Evolutionary conservation across 495 filamentous ascomycete species (phyloP), one percentile per base, ranked within the genome.

Genomic region (Halenospora varia): DNA sequence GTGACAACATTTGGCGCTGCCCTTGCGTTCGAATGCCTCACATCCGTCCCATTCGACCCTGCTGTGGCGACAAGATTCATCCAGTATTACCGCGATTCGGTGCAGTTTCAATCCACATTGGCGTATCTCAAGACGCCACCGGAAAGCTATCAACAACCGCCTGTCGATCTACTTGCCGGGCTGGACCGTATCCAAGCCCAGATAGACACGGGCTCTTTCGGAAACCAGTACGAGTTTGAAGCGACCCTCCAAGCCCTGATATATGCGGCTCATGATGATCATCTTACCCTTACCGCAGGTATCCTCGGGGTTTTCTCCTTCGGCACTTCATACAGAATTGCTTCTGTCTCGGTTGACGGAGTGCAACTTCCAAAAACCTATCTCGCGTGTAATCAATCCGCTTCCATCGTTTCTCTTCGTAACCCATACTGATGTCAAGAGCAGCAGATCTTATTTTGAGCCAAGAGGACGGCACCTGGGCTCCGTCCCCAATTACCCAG

Each of bases 41-140:
- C 62, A 26, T 80, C 72, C 20, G 77, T 83, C 49, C 82, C 82
- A 0, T 82, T 86, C 62, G 73, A 80, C 53, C 51, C 71, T 1
- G 74, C 73, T 29, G 72, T 76, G n/a, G 80, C 77, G 2, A 63
- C 66, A 10, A 63, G 70, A 10, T 82, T 84, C 60, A 22, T 84
- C 22, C 62, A 70, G 18, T 82, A 84, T 61, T 78, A 75, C 48
- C 76, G 75, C 53, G 75, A 81, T 45, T 77, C 74, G 2, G 59
- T 85, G 1, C 74, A 84, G 59, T 83, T 83, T 48, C 82, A 85
- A 55, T 67, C 64, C 1, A 67, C 66, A 11, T 40, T 69, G 3
- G 26, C 42, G 19, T 66, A 69, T 52, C 29, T 69, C 11, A 66
- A 66, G 39, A 52, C 22, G 11, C 66, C 66, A 2, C 64, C 64